phyloP scores from a whole-genome alignment of 2,329 filamentous ascomycete genomes.

The Xylariaceae sp. region DNA sequence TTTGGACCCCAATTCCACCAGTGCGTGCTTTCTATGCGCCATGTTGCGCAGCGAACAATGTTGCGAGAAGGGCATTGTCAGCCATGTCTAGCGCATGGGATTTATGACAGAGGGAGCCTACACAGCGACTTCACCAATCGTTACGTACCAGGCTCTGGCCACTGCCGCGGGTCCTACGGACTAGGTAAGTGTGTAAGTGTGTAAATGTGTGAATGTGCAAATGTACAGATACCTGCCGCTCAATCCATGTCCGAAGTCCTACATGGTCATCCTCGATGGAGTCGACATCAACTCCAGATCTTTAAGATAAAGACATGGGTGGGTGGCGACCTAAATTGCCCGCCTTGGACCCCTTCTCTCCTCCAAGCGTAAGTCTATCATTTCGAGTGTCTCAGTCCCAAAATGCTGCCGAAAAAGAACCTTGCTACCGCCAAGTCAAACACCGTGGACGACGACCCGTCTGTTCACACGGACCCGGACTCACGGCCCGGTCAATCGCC shows the following conservation, averaged over 20 bases:
- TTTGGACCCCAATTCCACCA: constrained; percentile 32
- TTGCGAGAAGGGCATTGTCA: constrained; percentile 27
- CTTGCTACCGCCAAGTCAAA: constrained; percentile 23
- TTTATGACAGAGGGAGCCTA: constrained; percentile 27
- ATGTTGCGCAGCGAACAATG: constrained; percentile 28
- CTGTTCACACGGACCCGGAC: constrained; percentile 24
- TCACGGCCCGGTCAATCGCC: constrained; percentile 23
- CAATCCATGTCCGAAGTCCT: constrained; percentile 30
- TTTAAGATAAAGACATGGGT: constrained; percentile 31
- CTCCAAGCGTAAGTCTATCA: constrained; percentile 22
- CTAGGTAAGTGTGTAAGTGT: too few species aligned
- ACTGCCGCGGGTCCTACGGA: constrained; percentile 28
- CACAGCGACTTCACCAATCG: constrained; percentile 22
- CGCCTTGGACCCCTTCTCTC: constrained; percentile 23
- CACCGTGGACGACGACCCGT: constrained; percentile 19
- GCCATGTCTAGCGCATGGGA: constrained; percentile 23
- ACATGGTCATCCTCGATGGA: constrained; percentile 29
- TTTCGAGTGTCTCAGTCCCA: constrained; percentile 14
- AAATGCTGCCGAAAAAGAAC: constrained; percentile 27
- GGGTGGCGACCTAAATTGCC: constrained; percentile 28
- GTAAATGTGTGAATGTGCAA: background rate
- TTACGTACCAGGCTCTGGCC: constrained; percentile 24
- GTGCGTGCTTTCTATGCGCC: constrained; percentile 27
- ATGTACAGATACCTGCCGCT: constrained; percentile 25
- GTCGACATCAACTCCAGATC: constrained; percentile 20